Evolutionary conservation across 1,139 yeast genomes (phyloP).

Genomic region (Diutina pseudorugosa): DNA sequence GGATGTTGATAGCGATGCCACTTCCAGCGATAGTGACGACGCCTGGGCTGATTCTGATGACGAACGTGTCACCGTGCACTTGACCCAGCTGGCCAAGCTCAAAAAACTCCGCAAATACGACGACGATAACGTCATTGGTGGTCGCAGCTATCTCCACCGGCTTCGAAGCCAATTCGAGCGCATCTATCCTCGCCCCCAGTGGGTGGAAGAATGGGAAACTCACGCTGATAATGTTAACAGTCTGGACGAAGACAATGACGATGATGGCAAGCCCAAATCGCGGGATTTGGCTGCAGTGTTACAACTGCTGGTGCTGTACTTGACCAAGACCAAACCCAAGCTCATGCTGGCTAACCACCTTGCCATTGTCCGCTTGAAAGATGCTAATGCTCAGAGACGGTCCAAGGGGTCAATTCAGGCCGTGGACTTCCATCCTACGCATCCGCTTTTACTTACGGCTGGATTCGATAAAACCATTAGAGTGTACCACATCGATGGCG

Average conservation of each 20-base stretch:
- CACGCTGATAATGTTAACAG: conserved; percentile 12
- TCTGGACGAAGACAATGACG: conserved; percentile 12
- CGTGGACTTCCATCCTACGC: conserved; percentile 71
- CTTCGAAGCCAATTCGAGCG: conserved; percentile 77
- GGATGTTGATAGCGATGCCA: conserved; percentile 23
- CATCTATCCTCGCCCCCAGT: conserved; percentile 77
- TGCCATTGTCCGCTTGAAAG: conserved; percentile 70
- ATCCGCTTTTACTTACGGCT: conserved; percentile 76
- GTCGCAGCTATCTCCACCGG: conserved; percentile 57
- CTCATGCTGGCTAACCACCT: conserved; percentile 60
- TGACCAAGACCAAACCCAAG: conserved; percentile 36
- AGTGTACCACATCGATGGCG: conserved; percentile 88
- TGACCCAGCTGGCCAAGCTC: conserved; percentile 38
- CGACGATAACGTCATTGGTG: conserved; percentile 46
- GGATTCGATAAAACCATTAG: conserved; percentile 88
- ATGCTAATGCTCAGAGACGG: conserved; percentile 63
- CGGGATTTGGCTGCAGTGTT: conserved; percentile 37
- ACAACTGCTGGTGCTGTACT: conserved; percentile 24
- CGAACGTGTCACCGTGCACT: conserved; percentile 53
- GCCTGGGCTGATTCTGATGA: conserved; percentile 96
- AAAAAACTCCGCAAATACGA: conserved; percentile 62
- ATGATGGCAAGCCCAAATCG: conserved; percentile 20
- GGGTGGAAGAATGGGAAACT: conserved; percentile 40
- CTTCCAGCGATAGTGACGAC: conserved; percentile 22
- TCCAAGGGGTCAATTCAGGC: conserved; percentile 77